A percentile compares a stretch with the other conserved stretches of the same genome.
These are phyloP conservation scores for Candida morakotiae DNA, from an alignment of 805 yeast genomes.

Conservation along the genomic window DNA sequence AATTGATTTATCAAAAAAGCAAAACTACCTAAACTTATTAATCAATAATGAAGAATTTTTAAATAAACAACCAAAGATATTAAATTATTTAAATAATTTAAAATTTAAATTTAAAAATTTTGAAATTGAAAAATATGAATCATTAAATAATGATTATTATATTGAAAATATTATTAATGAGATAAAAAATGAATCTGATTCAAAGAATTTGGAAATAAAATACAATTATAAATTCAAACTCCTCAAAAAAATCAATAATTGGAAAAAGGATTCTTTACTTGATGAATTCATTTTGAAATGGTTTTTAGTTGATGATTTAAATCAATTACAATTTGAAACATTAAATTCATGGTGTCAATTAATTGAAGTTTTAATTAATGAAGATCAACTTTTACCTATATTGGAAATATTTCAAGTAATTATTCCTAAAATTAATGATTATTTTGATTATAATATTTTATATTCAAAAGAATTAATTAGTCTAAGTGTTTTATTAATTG, in stretches of 20 bases:
- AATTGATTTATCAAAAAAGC: constrained; percentile 47
- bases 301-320: constrained; percentile 44
- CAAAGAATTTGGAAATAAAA: constrained; percentile 11
- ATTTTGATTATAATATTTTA: constrained; percentile 57
- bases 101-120: constrained; percentile 50
- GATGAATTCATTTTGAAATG: constrained; percentile 41
- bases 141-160: constrained; percentile 23
- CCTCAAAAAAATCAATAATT: constrained; percentile 17
- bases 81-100: constrained; percentile 67
- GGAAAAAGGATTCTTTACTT: constrained; percentile 24
- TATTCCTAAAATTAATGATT: constrained; percentile 73
- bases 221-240: constrained; percentile 41
- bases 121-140: constrained; percentile 35
- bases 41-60: constrained; percentile 48
- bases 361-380: constrained; percentile 59
- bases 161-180: constrained; percentile 35
- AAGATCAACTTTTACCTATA: constrained; percentile 43
- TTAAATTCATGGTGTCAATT: constrained; percentile 82
- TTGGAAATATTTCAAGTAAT: constrained; percentile 72
- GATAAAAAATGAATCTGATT: constrained; percentile 10
- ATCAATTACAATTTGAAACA: constrained; percentile 52
- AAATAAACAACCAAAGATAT: constrained; percentile 60
- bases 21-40: constrained; percentile 49
- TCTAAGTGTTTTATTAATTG: constrained; percentile 66
- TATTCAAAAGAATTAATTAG: constrained; percentile 78